These are phyloP conservation scores for Bretziella fagacearum DNA, from an alignment of 2,329 filamentous ascomycete genomes.

Conservation along the genomic window DNA sequence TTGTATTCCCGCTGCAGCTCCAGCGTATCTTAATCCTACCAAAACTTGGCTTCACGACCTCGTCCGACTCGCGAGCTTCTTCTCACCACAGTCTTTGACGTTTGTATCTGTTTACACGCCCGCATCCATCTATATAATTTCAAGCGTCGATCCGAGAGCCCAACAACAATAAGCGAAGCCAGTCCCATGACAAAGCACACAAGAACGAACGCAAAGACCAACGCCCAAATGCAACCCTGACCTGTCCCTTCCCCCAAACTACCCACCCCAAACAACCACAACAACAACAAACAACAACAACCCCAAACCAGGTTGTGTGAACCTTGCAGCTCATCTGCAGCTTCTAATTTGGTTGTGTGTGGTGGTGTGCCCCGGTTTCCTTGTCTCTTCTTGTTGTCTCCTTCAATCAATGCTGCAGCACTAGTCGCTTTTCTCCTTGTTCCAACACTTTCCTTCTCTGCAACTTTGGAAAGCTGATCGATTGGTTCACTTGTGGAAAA, in stretches of 20 bases:
- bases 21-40: background rate
- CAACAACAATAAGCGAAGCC: background rate
- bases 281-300: background rate
- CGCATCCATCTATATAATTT: background rate
- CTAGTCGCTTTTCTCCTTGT: conserved; percentile 3
- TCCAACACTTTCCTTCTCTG: background rate
- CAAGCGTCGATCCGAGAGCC: background rate
- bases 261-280: background rate
- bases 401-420: conserved; percentile 8
- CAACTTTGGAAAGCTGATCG: background rate
- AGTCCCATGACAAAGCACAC: background rate
- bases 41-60: background rate
- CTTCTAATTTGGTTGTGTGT: background rate
- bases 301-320: background rate
- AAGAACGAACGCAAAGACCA: background rate
- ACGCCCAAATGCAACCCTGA: background rate
- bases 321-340: conserved; percentile 2
- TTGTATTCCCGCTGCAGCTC: background rate
- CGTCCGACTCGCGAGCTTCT: background rate
- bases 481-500: no score
- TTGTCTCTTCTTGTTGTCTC: conserved; percentile 3
- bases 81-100: background rate
- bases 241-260: background rate
- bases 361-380: background rate
- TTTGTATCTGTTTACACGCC: background rate